phyloP scores from a whole-genome alignment of 331 rosid genomes.

The Saraca asoca region DNA sequence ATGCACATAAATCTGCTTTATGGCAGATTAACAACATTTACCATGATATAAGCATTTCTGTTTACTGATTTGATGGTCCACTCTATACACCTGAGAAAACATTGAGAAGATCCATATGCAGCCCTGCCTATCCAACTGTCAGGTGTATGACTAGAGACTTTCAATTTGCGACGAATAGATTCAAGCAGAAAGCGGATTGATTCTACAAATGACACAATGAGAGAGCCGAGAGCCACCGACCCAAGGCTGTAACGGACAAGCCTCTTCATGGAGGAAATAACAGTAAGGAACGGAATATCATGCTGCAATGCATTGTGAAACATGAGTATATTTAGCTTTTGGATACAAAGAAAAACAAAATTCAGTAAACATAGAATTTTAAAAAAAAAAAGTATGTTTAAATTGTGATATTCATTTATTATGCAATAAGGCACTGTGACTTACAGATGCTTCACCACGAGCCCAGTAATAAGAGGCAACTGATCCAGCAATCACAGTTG shows the following conservation, averaged over 20 bases:
- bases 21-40: slow-evolving; percentile 29
- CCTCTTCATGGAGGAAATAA: slow-evolving; percentile 84
- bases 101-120: slow-evolving; percentile 53
- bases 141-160: slow-evolving; percentile 55
- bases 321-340: too few relatives aligned
- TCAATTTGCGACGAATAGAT: slow-evolving; percentile 82
- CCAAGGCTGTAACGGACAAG: slow-evolving; percentile 79
- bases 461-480: slow-evolving; percentile 98
- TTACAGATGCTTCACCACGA: slow-evolving; percentile 80
- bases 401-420: slow-evolving; percentile 12
- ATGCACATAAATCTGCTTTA: too few relatives aligned
- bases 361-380: too few relatives aligned
- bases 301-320: slow-evolving; percentile 65
- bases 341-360: too few relatives aligned
- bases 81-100: slow-evolving; percentile 70
- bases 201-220: slow-evolving; percentile 82
- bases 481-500: slow-evolving; percentile 94
- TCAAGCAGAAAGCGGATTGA: slow-evolving; percentile 86
- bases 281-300: slow-evolving; percentile 91
- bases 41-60: slow-evolving; percentile 96
- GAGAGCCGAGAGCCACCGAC: slow-evolving; percentile 90
- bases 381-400: not conserved
- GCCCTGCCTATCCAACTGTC: slow-evolving; percentile 64
- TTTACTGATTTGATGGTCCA: slow-evolving; percentile 88
- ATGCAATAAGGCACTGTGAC: slow-evolving; percentile 42